phyloP scores from a whole-genome alignment of 1,284 basidiomycete species.

The Psilocybe mexicana region DNA sequence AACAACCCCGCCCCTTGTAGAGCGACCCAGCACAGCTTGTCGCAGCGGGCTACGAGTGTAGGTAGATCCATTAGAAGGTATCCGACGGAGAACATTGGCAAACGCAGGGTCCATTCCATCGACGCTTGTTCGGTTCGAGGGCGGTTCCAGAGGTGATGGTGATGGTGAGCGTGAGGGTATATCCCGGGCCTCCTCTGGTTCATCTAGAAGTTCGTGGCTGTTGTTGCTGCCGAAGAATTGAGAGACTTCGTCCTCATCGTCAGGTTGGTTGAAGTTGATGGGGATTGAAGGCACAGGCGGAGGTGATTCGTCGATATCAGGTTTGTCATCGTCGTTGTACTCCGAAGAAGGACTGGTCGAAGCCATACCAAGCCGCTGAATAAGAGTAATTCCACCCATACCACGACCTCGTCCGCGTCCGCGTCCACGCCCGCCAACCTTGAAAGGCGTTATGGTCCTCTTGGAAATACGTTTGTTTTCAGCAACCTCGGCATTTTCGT shows the following conservation, averaged over 20 bases:
- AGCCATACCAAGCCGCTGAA: slow-evolving; percentile 63
- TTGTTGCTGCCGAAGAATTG: slow-evolving; percentile 36
- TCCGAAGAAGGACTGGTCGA: slow-evolving; percentile 54
- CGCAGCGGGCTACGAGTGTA: slow-evolving; percentile 57
- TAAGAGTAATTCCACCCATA: slow-evolving; percentile 54
- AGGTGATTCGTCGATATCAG: slow-evolving; percentile 37
- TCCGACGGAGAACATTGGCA: slow-evolving; percentile 70
- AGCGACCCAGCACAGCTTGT: slow-evolving; percentile 50
- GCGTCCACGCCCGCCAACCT: slow-evolving; percentile 46
- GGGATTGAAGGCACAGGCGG: slow-evolving; percentile 54
- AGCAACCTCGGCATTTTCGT: slow-evolving; percentile 33
- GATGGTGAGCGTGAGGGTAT: slow-evolving; percentile 43
- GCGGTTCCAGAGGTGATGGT: slow-evolving; percentile 30
- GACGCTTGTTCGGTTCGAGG: slow-evolving; percentile 61
- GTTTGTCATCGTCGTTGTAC: slow-evolving; percentile 46
- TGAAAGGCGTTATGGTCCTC: slow-evolving; percentile 38
- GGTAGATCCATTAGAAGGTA: slow-evolving; percentile 56
- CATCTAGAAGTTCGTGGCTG: slow-evolving; percentile 7
- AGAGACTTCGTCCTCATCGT: slow-evolving; percentile 43
- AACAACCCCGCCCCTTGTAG: slow-evolving; percentile 48
- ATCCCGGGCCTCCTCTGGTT: slow-evolving; percentile 34
- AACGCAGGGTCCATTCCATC: slow-evolving; percentile 86
- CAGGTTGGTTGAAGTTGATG: slow-evolving; percentile 43
- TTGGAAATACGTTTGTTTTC: slow-evolving; percentile 31
- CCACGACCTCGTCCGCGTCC: slow-evolving; percentile 41